These are phyloP conservation scores for Pyricularia sp. DNA, from an alignment of 2,329 filamentous ascomycete species.

Conservation along the genomic window DNA sequence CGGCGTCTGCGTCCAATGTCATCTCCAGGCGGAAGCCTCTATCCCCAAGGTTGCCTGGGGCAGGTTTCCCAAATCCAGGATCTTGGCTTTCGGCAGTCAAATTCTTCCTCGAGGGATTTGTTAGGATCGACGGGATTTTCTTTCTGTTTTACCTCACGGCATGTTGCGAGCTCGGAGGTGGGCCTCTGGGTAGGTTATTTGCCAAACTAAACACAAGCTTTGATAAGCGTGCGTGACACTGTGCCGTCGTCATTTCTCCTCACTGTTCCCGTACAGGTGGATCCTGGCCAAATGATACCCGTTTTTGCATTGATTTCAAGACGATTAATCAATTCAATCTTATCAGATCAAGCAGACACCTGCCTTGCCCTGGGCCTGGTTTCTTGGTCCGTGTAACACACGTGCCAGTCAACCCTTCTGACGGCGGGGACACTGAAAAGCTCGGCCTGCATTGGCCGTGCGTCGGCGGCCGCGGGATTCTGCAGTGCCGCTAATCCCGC, in stretches of 20 bases:
- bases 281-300: neutral
- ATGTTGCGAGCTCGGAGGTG: neutral
- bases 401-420: neutral
- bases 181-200: neutral
- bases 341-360: neutral
- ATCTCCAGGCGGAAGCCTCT: neutral
- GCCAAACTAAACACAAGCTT: neutral
- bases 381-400: neutral
- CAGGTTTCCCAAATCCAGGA: neutral
- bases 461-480: neutral
- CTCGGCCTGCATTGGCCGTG: slow-evolving; percentile 1
- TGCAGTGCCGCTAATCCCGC: neutral
- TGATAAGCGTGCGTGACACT: neutral
- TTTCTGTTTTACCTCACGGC: no score
- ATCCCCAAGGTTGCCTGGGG: neutral
- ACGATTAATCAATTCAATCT: neutral
- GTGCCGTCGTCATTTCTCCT: neutral
- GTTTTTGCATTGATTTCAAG: neutral
- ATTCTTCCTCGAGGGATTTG: neutral
- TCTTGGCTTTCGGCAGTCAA: neutral
- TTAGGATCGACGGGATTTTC: neutral
- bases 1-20: slow-evolving; percentile 7
- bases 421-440: neutral
- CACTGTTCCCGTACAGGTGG: neutral
- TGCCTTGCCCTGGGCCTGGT: neutral